Evolutionary conservation across 2,329 filamentous ascomycete species (phyloP), one percentile per base, ranked within the genome.

Genomic region (Rhexocercosporidium sp.): DNA sequence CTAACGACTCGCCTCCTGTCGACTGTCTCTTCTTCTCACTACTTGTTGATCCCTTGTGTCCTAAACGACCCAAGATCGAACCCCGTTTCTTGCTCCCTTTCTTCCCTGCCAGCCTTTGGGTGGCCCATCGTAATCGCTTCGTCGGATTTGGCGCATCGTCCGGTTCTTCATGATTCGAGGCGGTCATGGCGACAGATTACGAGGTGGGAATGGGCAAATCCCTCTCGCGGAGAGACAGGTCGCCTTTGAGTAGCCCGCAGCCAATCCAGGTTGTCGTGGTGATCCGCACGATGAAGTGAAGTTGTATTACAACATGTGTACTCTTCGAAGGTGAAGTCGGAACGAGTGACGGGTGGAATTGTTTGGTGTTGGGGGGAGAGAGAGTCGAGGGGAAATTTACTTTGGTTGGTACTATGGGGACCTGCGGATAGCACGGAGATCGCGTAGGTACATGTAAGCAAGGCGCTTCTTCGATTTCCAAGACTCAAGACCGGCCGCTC

Each of bases 81-180:
- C 90, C 82, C 70, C 96, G 90, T 84, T 97, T 98, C 78, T 87
- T 85, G 73, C 86, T 84, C 71, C 91, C 93, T 77, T 90, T 92
- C 77, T 89, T 87, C 75, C 92, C 88, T 16, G 90, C 89, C 79
- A 92, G 88, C 78, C 93, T 92, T 76, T 94, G 92, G n/a, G 96
- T 98, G 20, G 96, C 95, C 96, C 96, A 98, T 88, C 96, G 87
- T 79, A 96, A 90, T 77, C 94, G 87, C 78, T 95, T 93, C 25
- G 90, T 91, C 9, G 87, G 85, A 70, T 85, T 86, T 51, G 86
- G 65, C 72, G 80, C 85, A 72, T 80, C 78, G 66, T 81, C 80
- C n/a, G 72, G 71, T 44, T 75, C 73, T 56, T 67, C 71, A 56
- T 65, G 56, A 22, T 54, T 59, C 8, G 71, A 69, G 41, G 66